Conservation (phyloP, 2,329 filamentous ascomycete genomes). For the Botrytis pseudocinerea region DNA sequence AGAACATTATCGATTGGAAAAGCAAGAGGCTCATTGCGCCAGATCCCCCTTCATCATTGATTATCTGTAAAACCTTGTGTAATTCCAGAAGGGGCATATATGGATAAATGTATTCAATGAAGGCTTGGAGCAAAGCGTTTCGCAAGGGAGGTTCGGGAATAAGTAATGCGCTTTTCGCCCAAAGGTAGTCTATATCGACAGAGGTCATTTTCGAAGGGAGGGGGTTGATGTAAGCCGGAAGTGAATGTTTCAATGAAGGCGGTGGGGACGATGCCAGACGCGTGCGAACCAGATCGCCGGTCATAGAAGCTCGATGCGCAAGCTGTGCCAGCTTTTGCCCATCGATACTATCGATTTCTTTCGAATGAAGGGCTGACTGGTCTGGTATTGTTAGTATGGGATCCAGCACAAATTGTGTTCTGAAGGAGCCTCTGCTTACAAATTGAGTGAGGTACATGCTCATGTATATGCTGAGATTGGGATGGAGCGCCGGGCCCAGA, state of each 20-base stretch:
- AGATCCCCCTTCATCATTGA: slow-evolving; percentile 66
- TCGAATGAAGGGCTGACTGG: slow-evolving; percentile 33
- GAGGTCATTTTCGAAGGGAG: slow-evolving; percentile 73
- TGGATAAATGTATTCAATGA: slow-evolving; percentile 87
- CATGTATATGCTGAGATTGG: slow-evolving; percentile 12
- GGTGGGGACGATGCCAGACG: slow-evolving; percentile 28
- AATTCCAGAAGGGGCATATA: slow-evolving; percentile 88
- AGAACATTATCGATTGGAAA: slow-evolving; percentile 95
- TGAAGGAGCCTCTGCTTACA: slow-evolving; percentile 34
- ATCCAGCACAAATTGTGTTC: background rate
- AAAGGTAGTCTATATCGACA: slow-evolving; percentile 82
- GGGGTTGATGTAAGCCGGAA: slow-evolving; percentile 73
- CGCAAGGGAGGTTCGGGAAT: slow-evolving; percentile 71
- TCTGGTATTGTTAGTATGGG: slow-evolving; percentile 30
- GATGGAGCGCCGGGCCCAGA: background rate
- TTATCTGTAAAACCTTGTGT: slow-evolving; percentile 57
- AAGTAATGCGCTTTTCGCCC: slow-evolving; percentile 79
- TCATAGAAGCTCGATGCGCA: slow-evolving; percentile 35
- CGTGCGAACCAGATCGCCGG: slow-evolving; percentile 36
- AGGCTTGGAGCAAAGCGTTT: slow-evolving; percentile 78
- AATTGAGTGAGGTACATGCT: slow-evolving; percentile 38
- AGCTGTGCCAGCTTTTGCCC: slow-evolving; percentile 23
- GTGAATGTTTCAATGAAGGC: slow-evolving; percentile 36
- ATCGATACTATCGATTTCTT: slow-evolving; percentile 27
- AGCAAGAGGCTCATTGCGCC: slow-evolving; percentile 80